phyloP scores from a whole-genome alignment of 441 rosid genomes.

The Theobroma grandiflorum region DNA sequence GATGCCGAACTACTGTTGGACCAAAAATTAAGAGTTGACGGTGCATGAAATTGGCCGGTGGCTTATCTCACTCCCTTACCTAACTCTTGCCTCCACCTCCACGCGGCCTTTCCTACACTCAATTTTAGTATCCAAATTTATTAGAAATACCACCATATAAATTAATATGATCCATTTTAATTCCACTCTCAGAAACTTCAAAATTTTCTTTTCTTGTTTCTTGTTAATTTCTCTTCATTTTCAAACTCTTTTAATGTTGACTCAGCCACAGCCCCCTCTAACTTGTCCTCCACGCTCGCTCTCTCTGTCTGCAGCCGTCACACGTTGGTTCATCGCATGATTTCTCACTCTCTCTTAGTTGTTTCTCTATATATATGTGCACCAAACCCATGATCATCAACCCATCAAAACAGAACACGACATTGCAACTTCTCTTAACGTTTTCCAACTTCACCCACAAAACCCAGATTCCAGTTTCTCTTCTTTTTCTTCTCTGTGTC shows the following conservation, averaged over 20 bases:
- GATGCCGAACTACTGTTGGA: not conserved
- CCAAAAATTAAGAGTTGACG: conserved; percentile 15
- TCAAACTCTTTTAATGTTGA: conserved; percentile 29
- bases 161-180: not conserved
- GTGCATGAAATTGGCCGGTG: conserved; percentile 47
- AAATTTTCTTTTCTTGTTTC: not conserved
- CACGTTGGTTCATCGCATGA: conserved; percentile 22
- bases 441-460: conserved; percentile 17
- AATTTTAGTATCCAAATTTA: not conserved
- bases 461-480: conserved; percentile 25
- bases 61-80: conserved; percentile 30
- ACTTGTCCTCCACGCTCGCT: conserved; percentile 30
- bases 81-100: conserved; percentile 33
- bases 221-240: not conserved
- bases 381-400: not conserved
- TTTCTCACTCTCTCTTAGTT: not conserved
- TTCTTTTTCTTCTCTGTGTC: too few relatives aligned
- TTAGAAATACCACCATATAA: not conserved
- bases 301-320: conserved; percentile 11
- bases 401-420: not conserved
- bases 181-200: not conserved
- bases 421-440: not conserved
- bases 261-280: conserved; percentile 29
- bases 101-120: conserved; percentile 21
- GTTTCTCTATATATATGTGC: conserved; percentile 12